phyloP scores from a whole-genome alignment of 352 stramenopile genomes.

The Phytophthora melonis region DNA sequence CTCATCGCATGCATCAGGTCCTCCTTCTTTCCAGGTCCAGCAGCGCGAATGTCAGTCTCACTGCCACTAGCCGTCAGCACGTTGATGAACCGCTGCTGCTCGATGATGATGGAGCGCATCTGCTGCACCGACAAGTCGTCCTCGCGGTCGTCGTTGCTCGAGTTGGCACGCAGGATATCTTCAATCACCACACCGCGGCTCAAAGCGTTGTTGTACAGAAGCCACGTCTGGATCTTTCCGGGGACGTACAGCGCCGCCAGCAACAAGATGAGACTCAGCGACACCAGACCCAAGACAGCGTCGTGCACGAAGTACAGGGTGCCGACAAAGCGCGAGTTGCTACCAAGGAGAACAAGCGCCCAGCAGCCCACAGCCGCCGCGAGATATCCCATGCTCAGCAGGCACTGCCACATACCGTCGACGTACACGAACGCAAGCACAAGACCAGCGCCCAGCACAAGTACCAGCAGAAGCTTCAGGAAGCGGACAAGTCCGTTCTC shows the following conservation, averaged over 20 bases:
- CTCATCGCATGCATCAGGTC: conserved; percentile 75
- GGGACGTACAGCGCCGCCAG: conserved; percentile 91
- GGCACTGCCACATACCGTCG: conserved; percentile 91
- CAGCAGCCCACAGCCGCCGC: conserved; percentile 88
- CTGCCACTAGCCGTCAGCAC: conserved; percentile 65
- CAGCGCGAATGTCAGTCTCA: conserved; percentile 56
- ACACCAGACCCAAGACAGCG: conserved; percentile 92
- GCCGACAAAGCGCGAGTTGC: conserved; percentile 90
- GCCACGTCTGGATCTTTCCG: conserved; percentile 96
- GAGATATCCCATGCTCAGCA: conserved; percentile 94
- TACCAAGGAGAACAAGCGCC: conserved; percentile 89
- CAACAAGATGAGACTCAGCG: conserved; percentile 93
- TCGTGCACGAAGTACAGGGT: conserved; percentile 96
- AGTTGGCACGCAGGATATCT: conserved; percentile 93
- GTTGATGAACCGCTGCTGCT: conserved; percentile 82
- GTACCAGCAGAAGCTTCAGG: conserved; percentile 75
- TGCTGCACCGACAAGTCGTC: conserved; percentile 78
- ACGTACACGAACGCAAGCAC: conserved; percentile 72
- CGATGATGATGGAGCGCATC: conserved; percentile 82
- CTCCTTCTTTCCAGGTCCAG: conserved; percentile 42
- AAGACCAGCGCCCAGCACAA: conserved; percentile 81
- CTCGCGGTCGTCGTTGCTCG: conserved; percentile 69
- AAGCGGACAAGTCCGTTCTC: conserved; percentile 77
- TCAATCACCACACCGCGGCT: conserved; percentile 97
- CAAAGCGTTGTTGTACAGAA: conserved; percentile 98